Conservation (phyloP, 2,329 filamentous ascomycete species). For the Apiospora koreana region DNA sequence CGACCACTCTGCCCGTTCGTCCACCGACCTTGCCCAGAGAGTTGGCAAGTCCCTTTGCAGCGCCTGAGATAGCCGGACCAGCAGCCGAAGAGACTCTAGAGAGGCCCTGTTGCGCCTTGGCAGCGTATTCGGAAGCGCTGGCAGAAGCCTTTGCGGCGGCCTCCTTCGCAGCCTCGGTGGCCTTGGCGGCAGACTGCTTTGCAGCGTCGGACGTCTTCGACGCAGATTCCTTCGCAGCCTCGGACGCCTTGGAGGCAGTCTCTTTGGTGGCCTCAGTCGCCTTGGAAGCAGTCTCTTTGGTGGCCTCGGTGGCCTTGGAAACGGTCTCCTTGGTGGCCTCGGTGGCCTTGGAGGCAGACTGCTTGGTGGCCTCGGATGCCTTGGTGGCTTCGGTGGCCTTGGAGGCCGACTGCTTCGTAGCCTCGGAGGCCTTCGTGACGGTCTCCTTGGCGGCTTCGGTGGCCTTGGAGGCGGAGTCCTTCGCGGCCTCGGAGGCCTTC, state of each 20-base stretch:
- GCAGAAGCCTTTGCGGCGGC: conserved; percentile 43
- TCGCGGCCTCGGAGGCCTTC: conserved; percentile 43
- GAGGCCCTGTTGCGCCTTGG: conserved; percentile 80
- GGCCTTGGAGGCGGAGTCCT: conserved; percentile 18
- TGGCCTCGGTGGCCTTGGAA: no score
- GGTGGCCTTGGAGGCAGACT: no score
- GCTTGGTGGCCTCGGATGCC: no score
- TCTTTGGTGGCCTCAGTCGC: background rate
- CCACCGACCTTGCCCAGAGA: conserved; percentile 79
- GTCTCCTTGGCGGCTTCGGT: conserved; percentile 34
- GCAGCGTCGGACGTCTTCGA: conserved; percentile 23
- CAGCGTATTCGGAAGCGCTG: conserved; percentile 45
- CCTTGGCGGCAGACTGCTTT: conserved; percentile 41
- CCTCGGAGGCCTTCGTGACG: conserved; percentile 40
- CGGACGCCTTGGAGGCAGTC: conserved; percentile 39
- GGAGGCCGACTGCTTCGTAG: conserved; percentile 41
- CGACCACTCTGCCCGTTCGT: conserved; percentile 75
- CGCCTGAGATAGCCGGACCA: conserved; percentile 73
- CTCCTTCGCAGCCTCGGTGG: conserved; percentile 40
- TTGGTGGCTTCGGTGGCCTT: conserved; percentile 32
- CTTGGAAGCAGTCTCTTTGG: background rate
- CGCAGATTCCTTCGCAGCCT: conserved; percentile 29
- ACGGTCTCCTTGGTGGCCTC: no score
- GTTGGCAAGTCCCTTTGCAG: conserved; percentile 65
- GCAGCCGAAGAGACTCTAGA: conserved; percentile 80